phyloP scores from a whole-genome alignment of 805 yeast genomes.

The Naumovozyma castellii region DNA sequence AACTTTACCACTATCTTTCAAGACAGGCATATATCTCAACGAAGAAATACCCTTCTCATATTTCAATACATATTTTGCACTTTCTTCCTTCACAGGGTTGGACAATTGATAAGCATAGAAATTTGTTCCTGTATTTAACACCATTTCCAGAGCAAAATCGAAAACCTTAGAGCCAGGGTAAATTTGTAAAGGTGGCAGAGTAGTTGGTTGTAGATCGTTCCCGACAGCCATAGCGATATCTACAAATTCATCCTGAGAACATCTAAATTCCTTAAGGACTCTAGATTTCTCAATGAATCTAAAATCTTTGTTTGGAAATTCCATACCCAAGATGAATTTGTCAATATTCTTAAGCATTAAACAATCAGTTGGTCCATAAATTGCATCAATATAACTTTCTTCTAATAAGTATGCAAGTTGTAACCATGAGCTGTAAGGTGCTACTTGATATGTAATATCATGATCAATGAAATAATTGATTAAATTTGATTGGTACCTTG shows the following conservation, averaged over 20 bases:
- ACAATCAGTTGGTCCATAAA: constrained; percentile 79
- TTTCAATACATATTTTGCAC: constrained; percentile 32
- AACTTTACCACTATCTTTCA: constrained; percentile 59
- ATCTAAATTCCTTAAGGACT: constrained; percentile 49
- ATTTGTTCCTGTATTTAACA: constrained; percentile 34
- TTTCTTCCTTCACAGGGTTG: constrained; percentile 29
- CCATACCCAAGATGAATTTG: constrained; percentile 64
- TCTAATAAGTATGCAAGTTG: constrained; percentile 67
- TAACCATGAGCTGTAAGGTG: constrained; percentile 74
- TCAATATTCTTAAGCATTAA: constrained; percentile 54
- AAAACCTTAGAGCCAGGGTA: constrained; percentile 27
- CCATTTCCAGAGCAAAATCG: constrained; percentile 33
- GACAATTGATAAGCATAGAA: constrained; percentile 41
- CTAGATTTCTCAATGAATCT: constrained; percentile 51
- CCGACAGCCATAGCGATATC: constrained; percentile 77
- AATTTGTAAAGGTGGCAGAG: constrained; percentile 41
- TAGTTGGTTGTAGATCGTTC: constrained; percentile 58
- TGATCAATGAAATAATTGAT: constrained; percentile 46
- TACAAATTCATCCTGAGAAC: constrained; percentile 56
- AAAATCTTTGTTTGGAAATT: constrained; percentile 54
- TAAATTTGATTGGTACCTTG: constrained; percentile 46
- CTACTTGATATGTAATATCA: constrained; percentile 56
- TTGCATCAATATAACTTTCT: constrained; percentile 52
- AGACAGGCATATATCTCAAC: constrained; percentile 62
- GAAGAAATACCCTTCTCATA: constrained; percentile 64